phyloP scores from a whole-genome alignment of 192 early-diverging fungal species.

The Podila minutissima region DNA sequence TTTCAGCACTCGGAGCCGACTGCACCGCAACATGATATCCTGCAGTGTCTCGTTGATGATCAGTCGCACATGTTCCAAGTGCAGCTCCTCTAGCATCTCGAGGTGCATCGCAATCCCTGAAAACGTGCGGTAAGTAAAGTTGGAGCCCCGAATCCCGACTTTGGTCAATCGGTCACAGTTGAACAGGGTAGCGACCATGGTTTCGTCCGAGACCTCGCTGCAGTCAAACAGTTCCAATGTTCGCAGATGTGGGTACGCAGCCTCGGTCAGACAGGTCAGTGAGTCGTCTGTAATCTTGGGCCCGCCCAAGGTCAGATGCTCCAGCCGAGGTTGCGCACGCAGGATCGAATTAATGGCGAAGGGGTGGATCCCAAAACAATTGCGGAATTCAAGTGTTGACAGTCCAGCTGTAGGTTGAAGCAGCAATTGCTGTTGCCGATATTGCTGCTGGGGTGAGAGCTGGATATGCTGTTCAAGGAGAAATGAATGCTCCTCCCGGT shows the following conservation, averaged over 20 bases:
- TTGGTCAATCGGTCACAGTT: slow-evolving; percentile 33
- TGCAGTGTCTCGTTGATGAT: slow-evolving; percentile 44
- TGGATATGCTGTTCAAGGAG: too few relatives aligned
- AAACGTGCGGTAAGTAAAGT: slow-evolving; percentile 42
- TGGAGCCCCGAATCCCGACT: slow-evolving; percentile 29
- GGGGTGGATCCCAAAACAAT: slow-evolving; percentile 25
- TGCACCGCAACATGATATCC: slow-evolving; percentile 29
- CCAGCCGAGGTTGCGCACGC: slow-evolving; percentile 12
- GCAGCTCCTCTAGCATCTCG: slow-evolving; percentile 29
- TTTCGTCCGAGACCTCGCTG: slow-evolving; percentile 44
- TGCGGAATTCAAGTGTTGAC: slow-evolving; percentile 23
- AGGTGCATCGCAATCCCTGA: slow-evolving; percentile 31
- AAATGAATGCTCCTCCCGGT: too few relatives aligned
- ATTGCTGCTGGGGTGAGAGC: not conserved
- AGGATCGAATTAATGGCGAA: slow-evolving; percentile 10
- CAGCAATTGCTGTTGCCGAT: not conserved
- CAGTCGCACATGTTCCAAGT: slow-evolving; percentile 37
- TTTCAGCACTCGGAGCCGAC: slow-evolving; percentile 11
- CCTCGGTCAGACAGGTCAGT: slow-evolving; percentile 17
- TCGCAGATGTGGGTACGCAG: slow-evolving; percentile 1
- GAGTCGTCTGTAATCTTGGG: slow-evolving; percentile 37
- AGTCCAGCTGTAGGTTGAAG: not conserved
- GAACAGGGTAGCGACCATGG: slow-evolving; percentile 45
- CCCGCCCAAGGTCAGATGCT: slow-evolving; percentile 27
- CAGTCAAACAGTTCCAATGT: slow-evolving; percentile 18